Evolutionary conservation across 495 filamentous ascomycete species (phyloP).

Genomic region (Hamigera avellanea): DNA sequence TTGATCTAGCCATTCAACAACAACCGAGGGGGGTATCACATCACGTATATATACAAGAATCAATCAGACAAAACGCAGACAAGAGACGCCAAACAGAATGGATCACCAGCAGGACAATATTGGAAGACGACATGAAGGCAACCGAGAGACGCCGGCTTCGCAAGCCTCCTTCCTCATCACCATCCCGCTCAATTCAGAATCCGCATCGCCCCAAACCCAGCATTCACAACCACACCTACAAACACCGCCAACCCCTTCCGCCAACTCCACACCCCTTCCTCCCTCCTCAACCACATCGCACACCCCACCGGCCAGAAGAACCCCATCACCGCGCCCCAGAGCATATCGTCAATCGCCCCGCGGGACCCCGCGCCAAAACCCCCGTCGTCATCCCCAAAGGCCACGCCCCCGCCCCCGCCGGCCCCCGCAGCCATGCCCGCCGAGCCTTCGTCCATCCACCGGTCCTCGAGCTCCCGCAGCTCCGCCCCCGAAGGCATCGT

Average conservation of each 20-base stretch:
- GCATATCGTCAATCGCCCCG: slow-evolving; percentile 65
- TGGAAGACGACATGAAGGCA: no score
- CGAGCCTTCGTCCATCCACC: slow-evolving; percentile 77
- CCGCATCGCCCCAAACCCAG: slow-evolving; percentile 56
- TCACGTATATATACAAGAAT: no score
- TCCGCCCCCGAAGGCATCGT: slow-evolving; percentile 61
- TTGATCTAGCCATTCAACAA: no score
- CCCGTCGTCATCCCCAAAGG: slow-evolving; percentile 40
- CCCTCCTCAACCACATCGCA: slow-evolving; percentile 70
- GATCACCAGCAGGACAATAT: no score
- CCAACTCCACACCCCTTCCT: slow-evolving; percentile 80
- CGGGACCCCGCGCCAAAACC: slow-evolving; percentile 32
- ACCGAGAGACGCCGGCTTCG: no score
- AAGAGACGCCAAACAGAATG: no score
- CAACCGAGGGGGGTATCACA: no score
- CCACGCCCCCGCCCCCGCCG: slow-evolving; percentile 15
- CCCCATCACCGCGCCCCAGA: slow-evolving; percentile 78
- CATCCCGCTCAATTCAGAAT: slow-evolving; percentile 38
- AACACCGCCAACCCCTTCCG: slow-evolving; percentile 74
- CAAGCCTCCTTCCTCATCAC: no score
- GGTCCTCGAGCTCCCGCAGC: slow-evolving; percentile 63
- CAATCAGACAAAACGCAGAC: no score
- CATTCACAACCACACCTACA: slow-evolving; percentile 66
- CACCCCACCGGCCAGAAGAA: slow-evolving; percentile 91
- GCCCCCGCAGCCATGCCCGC: slow-evolving; percentile 26